phyloP scores from a whole-genome alignment of 768 basidiomycete species.

The Exidia glandulosa region DNA sequence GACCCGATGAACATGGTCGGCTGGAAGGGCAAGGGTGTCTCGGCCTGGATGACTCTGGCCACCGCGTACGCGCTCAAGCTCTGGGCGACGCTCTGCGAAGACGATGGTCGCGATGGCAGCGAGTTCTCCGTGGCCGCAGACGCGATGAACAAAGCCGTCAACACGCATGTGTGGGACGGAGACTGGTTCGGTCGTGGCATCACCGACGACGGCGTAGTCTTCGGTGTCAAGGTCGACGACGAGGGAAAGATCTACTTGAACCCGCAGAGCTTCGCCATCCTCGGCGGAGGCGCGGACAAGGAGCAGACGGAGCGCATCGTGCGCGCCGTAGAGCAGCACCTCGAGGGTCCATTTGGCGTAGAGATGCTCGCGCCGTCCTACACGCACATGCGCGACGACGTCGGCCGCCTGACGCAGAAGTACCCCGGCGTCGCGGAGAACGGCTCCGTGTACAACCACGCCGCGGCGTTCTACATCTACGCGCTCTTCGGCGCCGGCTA shows the following conservation, averaged over 20 bases:
- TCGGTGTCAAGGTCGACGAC: not conserved
- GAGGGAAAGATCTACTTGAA: not conserved
- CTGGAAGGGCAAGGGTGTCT: not conserved
- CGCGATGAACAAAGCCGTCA: not conserved
- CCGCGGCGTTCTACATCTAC: conserved; percentile 1
- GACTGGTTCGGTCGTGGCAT: not conserved
- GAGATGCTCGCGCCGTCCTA: not conserved
- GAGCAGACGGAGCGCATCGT: not conserved
- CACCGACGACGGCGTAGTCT: not conserved
- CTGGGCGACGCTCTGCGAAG: not conserved
- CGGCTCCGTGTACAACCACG: not conserved
- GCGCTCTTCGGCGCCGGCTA: not conserved
- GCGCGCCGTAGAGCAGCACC: not conserved
- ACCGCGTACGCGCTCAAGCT: not conserved
- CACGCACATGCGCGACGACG: conserved; percentile 1
- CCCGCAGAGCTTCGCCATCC: not conserved
- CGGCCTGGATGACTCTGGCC: not conserved
- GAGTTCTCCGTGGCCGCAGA: not conserved
- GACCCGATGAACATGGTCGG: conserved; percentile 1
- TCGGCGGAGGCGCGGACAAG: not conserved
- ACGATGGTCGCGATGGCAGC: not conserved
- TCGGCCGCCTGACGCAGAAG: conserved; percentile 1
- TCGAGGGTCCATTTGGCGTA: not conserved
- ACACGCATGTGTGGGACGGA: not conserved
- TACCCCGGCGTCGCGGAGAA: conserved; percentile 1